These are phyloP conservation scores for Apiospora sp. DNA, from an alignment of 2,329 filamentous ascomycete species.

Conservation along the genomic window DNA sequence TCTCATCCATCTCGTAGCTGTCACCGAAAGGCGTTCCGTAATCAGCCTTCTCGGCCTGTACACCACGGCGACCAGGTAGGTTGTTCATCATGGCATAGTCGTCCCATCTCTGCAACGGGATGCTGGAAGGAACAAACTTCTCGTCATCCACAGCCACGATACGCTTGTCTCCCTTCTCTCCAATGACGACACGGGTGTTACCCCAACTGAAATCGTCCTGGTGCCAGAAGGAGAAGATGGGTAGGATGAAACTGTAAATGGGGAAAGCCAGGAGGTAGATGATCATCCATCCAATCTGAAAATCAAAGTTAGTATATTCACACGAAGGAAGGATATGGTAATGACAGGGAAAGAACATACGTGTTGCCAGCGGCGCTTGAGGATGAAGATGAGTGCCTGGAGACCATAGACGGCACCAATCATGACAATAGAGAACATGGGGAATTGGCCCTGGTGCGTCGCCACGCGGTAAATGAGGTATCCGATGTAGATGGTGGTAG, in stretches of 20 bases:
- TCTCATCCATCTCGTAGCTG: conserved; percentile 96
- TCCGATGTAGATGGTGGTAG: conserved; percentile 84
- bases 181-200: conserved; percentile 96
- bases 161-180: conserved; percentile 90
- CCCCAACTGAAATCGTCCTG: conserved; percentile 99
- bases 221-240: conserved; percentile 99
- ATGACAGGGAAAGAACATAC: not conserved
- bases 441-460: conserved; percentile 76
- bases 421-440: conserved; percentile 87
- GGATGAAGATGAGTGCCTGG: conserved; percentile 93
- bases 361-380: conserved; percentile 92
- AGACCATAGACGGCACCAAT: conserved; percentile 92
- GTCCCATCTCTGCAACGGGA: conserved; percentile 96
- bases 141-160: conserved; percentile 87
- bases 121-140: conserved; percentile 87
- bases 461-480: conserved; percentile 87
- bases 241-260: conserved; percentile 89
- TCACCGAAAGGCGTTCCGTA: conserved; percentile 68
- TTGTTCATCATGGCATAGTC: conserved; percentile 90
- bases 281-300: conserved; percentile 97
- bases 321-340: not conserved
- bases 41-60: conserved; percentile 68
- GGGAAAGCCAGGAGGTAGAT: conserved; percentile 97
- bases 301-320: not conserved
- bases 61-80: conserved; percentile 88